These are phyloP conservation scores for Isabelozyma pseudorhagii DNA, from an alignment of 805 yeast species.

Conservation along the genomic window DNA sequence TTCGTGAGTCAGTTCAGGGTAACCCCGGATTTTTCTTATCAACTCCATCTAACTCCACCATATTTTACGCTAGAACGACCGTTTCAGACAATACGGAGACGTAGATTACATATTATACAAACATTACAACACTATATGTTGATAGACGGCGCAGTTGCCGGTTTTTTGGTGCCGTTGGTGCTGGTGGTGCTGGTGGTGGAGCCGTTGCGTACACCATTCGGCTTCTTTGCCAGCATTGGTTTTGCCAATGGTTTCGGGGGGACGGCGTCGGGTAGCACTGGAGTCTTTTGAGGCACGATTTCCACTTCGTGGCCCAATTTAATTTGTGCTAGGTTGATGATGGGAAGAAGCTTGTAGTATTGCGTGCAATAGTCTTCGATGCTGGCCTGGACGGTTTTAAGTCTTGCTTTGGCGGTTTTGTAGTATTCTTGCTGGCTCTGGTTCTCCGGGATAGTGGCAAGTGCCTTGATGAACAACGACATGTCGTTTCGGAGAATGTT, in stretches of 20 bases:
- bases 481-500: conserved; percentile 40
- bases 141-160: no score
- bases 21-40: conserved; percentile 6
- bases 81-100: no score
- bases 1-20: conserved; percentile 35
- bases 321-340: conserved; percentile 48
- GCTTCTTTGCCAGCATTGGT: no score
- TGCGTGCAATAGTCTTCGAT: conserved; percentile 42
- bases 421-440: conserved; percentile 37
- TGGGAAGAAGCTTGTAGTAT: conserved; percentile 46
- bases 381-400: conserved; percentile 34
- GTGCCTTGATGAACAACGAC: conserved; percentile 33
- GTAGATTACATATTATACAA: no score
- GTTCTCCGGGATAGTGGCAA: conserved; percentile 31
- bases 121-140: no score
- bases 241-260: no score
- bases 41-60: no score
- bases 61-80: no score
- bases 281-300: conserved; percentile 20
- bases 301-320: conserved; percentile 51
- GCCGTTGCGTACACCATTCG: no score
- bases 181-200: no score
- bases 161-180: no score
- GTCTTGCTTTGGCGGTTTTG: conserved; percentile 30
- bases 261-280: no score